Evolutionary conservation across 352 stramenopile species (phyloP), one percentile per base, ranked within the genome.

Genomic region (Globisporangium canariense): DNA sequence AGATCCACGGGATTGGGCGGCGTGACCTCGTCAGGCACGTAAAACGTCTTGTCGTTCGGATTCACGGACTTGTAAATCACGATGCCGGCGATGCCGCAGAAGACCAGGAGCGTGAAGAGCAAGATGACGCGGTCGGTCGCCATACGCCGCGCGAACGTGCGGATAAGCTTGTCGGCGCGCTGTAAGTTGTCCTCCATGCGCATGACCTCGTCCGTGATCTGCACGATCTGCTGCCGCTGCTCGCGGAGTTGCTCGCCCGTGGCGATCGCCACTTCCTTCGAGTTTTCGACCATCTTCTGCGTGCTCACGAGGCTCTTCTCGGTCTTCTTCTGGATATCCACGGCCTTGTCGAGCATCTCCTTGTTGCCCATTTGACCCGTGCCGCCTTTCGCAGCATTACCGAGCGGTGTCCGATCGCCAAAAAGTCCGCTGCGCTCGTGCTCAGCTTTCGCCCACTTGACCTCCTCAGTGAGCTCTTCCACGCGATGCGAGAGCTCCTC

Each of bases 151-250:
- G 83, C 83, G 49, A 96, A 93, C 11, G 83, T 86, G 25, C 84
- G 80, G 32, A 96, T 90, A 22, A 94, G 81, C 61, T 84, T 88
- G 71, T 94, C 85, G 34, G 87, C 87, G n/a, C 85, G 85, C 63
- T 79, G 68, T 4, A 96, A 62, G 43, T 73, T 83, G 69, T 93
- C 83, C 38, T 96, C 87, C 65, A 94, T 93, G 52, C 83, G 81
- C 87, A 93, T 93, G 28, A 96, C 87, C 14, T 92, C 81, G 64
- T 94, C 87, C 28, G 87, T 96, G 69, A 96, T 93, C 56, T 77
- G 73, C n/a, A 94, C 85, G 61, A 96, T 89, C 67, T 96, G 87
- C 25, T 96, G 77, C 5, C 87, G 85, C 73, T 96, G 87, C 57
- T 90, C 72, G 7, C 83, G 85, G 28, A 96, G 70, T 62, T 79